A percentile compares a stretch with the other conserved stretches of the same genome.
phyloP scores from a whole-genome alignment of 1,139 yeast genomes.

The Wickerhamomyces sp. region DNA sequence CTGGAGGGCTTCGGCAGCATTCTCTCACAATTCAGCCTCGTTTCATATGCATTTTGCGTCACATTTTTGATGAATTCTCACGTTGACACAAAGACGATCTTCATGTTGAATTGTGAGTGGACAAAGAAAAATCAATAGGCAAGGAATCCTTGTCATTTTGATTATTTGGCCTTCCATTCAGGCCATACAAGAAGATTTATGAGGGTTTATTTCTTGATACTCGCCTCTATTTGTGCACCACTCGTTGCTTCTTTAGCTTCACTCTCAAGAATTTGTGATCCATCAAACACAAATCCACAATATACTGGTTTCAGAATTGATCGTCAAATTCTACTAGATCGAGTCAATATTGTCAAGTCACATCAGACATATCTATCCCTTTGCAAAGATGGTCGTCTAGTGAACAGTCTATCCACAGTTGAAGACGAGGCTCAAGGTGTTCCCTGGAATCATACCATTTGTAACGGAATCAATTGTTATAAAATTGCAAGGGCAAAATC shows the following conservation, averaged over 20 bases:
- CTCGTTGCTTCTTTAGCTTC: not conserved
- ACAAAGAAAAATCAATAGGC: too few species aligned
- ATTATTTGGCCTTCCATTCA: too few species aligned
- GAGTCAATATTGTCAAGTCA: not conserved
- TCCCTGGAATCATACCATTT: conserved; percentile 13
- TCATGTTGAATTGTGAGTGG: too few species aligned
- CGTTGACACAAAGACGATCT: too few species aligned
- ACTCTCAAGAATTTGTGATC: conserved; percentile 11
- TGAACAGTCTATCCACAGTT: conserved; percentile 1
- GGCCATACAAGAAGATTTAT: too few species aligned
- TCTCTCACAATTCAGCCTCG: too few species aligned
- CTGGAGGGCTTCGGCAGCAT: too few species aligned
- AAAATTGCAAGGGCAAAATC: conserved; percentile 55
- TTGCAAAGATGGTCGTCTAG: conserved; percentile 10
- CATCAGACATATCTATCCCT: conserved; percentile 8
- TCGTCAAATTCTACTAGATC: conserved; percentile 7
- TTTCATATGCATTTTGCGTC: too few species aligned
- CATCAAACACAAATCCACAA: conserved; percentile 2
- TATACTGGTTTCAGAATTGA: conserved; percentile 14
- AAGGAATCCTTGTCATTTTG: too few species aligned
- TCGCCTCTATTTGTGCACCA: not conserved
- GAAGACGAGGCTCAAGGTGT: conserved; percentile 1
- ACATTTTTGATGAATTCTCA: too few species aligned
- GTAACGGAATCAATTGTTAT: conserved; percentile 33
- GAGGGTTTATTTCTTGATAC: not conserved